A percentile compares a stretch with the other conserved stretches of the same genome.
Conservation (phyloP, 192 early-diverging fungal genomes). For the Coemansia sp. region DNA sequence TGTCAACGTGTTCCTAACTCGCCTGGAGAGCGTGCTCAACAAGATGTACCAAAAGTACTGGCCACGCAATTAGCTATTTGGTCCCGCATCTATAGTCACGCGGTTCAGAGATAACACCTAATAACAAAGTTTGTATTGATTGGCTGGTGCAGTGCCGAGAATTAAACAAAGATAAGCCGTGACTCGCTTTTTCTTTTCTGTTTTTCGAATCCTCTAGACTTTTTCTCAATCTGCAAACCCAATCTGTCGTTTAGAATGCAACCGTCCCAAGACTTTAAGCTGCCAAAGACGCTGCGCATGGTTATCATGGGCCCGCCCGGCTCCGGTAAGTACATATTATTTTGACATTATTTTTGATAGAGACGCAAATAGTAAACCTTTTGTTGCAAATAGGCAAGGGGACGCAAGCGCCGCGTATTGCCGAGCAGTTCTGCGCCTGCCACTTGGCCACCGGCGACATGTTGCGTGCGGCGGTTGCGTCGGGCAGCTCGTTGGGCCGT, state of each 20-base stretch:
- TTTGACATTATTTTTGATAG: neutral
- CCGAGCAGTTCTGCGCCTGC: slow-evolving; percentile 94
- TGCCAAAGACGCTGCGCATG: slow-evolving; percentile 62
- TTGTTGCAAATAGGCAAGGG: slow-evolving; percentile 65
- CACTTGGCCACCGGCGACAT: slow-evolving; percentile 99
- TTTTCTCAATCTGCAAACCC: slow-evolving; percentile 12
- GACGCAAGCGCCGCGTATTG: slow-evolving; percentile 94
- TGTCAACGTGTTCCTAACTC: slow-evolving; percentile 67
- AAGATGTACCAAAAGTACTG: slow-evolving; percentile 55
- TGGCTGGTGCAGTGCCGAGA: no score
- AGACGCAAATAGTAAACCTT: neutral
- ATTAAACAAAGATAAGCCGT: neutral
- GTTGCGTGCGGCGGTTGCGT: slow-evolving; percentile 92
- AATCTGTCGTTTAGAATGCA: slow-evolving; percentile 11
- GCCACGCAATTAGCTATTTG: slow-evolving; percentile 10
- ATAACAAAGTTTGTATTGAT: no score
- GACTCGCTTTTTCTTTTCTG: neutral
- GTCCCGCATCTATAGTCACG: no score
- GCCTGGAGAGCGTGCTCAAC: slow-evolving; percentile 59
- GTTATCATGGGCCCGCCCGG: slow-evolving; percentile 92
- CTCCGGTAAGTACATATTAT: slow-evolving; percentile 60
- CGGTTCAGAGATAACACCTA: no score
- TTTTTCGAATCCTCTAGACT: neutral
- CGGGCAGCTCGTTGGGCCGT: slow-evolving; percentile 88
- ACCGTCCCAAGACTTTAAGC: slow-evolving; percentile 42